Evolutionary conservation across 352 stramenopile species (phyloP), one percentile per base, ranked within the genome.

Genomic region (Achlya hypogyna): DNA sequence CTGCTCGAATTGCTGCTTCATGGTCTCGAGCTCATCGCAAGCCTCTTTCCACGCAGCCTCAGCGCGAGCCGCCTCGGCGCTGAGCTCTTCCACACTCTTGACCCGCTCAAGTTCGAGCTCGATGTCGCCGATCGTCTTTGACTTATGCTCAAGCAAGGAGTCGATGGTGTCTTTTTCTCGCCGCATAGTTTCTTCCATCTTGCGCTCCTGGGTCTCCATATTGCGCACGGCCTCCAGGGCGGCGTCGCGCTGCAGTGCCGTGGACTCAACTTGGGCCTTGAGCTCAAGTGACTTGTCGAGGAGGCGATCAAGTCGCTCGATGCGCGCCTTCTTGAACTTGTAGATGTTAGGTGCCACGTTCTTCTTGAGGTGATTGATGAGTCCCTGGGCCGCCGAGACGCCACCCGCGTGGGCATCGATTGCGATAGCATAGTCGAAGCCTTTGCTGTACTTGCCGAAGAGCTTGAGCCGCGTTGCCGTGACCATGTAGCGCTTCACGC

Each of bases 391-490:
- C 8, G 79, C 79, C 22, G 78, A 69, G 9, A 87, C 75, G n/a
- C 81, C 82, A 9, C 84, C 79, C 14, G 81, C 75, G 35, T 81
- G 70, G 10, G 76, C 75, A 62, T 94, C 79, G 32, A 92, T 75
- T 34, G 78, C 74, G 23, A 96, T 85, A 31, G 74, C 72, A 47
- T 87, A 94, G 71, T 96, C 79, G 18, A 90, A 74, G 1, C 82
- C 79, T 22, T 80, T 67, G 27, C 83, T 78, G 72, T 97, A 89
- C 51, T 96, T 94, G 0, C 87, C 88, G 43, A 84, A 81, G 25
- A 98, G 76, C 66, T 96, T 91, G 52, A 98, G 80, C 49, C 82
- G 69, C 23, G 75, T 84, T 20, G 87, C 86, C 31, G 78, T 84
- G 38, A 73, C 62, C 45, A 89, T 88, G 74, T 98, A 98, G 32